phyloP scores from a whole-genome alignment of 768 basidiomycete genomes.

The Kwoniella pini region DNA sequence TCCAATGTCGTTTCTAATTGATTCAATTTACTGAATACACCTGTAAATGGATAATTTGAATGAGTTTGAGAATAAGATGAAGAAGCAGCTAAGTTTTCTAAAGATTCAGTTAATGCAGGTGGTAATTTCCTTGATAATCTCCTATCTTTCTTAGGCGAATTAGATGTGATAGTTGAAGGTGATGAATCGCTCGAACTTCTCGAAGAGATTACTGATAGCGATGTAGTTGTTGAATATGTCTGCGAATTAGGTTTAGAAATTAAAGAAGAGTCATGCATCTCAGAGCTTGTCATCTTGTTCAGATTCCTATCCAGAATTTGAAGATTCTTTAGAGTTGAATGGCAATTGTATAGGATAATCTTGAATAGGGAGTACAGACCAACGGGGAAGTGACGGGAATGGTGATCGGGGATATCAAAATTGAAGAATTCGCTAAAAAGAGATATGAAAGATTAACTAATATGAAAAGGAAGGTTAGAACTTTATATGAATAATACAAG shows the following conservation, averaged over 20 bases:
- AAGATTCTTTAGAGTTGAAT: too few species aligned
- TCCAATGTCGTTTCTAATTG: background rate
- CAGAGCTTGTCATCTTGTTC: too few species aligned
- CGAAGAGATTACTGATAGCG: background rate
- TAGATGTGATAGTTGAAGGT: background rate
- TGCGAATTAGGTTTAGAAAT: too few species aligned
- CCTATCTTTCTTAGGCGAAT: background rate
- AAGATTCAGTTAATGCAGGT: slow-evolving; percentile 39
- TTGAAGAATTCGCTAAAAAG: too few species aligned
- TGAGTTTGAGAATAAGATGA: background rate
- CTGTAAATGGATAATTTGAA: background rate
- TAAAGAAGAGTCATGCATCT: too few species aligned
- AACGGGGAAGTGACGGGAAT: background rate
- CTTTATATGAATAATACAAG: too few species aligned
- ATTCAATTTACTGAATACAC: background rate
- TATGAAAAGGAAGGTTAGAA: too few species aligned
- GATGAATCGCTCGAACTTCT: background rate
- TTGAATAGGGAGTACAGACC: background rate
- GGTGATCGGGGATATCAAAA: background rate
- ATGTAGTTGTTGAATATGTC: too few species aligned
- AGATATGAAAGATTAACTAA: too few species aligned
- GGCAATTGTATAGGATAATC: too few species aligned
- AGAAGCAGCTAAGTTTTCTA: slow-evolving; percentile 30
- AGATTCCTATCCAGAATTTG: too few species aligned
- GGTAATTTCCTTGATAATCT: slow-evolving; percentile 34